A percentile compares a stretch with the other conserved stretches of the same genome.
Evolutionary conservation across 345 rosid genomes (phyloP).

Genomic region (Litchi chinensis): DNA sequence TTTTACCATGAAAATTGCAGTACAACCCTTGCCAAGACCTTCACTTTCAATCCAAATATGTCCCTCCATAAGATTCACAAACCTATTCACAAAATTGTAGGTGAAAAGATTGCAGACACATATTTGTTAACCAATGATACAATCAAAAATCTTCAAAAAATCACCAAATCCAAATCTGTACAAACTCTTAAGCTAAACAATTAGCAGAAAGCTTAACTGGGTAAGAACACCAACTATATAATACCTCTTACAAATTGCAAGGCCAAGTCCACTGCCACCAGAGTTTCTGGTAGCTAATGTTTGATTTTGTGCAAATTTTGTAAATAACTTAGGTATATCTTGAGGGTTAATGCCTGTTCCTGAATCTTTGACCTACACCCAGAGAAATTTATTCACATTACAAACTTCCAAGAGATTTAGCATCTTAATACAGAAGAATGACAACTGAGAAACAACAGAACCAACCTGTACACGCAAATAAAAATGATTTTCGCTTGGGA

Average conservation of each 20-base stretch:
- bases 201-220: not conserved
- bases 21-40: slow-evolving; percentile 94
- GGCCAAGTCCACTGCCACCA: slow-evolving; percentile 95
- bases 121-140: not conserved
- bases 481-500: slow-evolving; percentile 73
- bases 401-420: slow-evolving; percentile 7
- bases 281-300: slow-evolving; percentile 63
- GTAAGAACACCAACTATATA: not conserved
- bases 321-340: slow-evolving; percentile 84
- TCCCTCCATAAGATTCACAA: slow-evolving; percentile 97
- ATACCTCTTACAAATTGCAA: slow-evolving; percentile 97
- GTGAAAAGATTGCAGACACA: slow-evolving; percentile 6
- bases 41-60: slow-evolving; percentile 97
- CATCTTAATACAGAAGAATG: not conserved
- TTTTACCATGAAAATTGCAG: slow-evolving; percentile 76
- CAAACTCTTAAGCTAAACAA: not conserved
- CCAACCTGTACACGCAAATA: slow-evolving; percentile 90
- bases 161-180: not conserved
- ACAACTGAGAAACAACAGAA: slow-evolving; percentile 21
- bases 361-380: slow-evolving; percentile 80
- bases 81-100: slow-evolving; percentile 53
- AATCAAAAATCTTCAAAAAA: not conserved
- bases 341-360: slow-evolving; percentile 86
- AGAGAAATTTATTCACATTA: slow-evolving; percentile 17
- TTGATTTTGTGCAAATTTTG: slow-evolving; percentile 88